These are phyloP conservation scores for Nakazawaea pomicola DNA, from an alignment of 805 yeast species.

Conservation along the genomic window DNA sequence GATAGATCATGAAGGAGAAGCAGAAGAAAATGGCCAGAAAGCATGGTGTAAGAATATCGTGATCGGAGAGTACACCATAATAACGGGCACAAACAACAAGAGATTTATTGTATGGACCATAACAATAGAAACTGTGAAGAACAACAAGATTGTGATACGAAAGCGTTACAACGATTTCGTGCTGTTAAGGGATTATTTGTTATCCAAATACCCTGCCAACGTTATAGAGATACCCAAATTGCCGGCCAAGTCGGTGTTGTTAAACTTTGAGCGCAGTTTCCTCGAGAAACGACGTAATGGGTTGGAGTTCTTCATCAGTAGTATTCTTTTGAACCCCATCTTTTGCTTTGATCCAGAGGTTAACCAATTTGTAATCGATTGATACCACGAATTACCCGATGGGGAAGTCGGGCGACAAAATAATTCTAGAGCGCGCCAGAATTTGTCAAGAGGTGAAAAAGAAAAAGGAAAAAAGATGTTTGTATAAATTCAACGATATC, in stretches of 20 bases:
- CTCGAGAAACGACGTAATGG: conserved; percentile 51
- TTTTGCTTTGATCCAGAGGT: conserved; percentile 33
- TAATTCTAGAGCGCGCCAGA: background rate
- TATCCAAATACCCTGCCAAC: conserved; percentile 29
- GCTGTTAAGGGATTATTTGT: conserved; percentile 35
- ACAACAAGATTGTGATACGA: conserved; percentile 40
- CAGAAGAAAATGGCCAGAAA: conserved; percentile 4
- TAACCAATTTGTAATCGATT: conserved; percentile 30
- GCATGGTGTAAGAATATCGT: conserved; percentile 25
- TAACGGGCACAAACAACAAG: conserved; percentile 21
- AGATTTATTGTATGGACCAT: conserved; percentile 25
- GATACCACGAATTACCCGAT: background rate
- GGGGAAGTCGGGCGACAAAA: background rate
- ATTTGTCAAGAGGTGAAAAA: conserved; percentile 19
- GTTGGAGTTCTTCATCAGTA: conserved; percentile 54
- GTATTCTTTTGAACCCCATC: conserved; percentile 46
- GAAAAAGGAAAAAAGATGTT: background rate
- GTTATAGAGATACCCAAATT: conserved; percentile 36
- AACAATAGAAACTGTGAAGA: conserved; percentile 21
- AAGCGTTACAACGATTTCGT: conserved; percentile 66
- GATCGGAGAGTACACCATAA: conserved; percentile 28
- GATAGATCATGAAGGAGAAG: conserved; percentile 25
- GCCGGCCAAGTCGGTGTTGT: conserved; percentile 47
- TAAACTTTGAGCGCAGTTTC: conserved; percentile 40
- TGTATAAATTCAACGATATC: conserved; percentile 1